Evolutionary conservation across 2,329 filamentous ascomycete genomes (phyloP).

Genomic region (Bipolaris oryzae): DNA sequence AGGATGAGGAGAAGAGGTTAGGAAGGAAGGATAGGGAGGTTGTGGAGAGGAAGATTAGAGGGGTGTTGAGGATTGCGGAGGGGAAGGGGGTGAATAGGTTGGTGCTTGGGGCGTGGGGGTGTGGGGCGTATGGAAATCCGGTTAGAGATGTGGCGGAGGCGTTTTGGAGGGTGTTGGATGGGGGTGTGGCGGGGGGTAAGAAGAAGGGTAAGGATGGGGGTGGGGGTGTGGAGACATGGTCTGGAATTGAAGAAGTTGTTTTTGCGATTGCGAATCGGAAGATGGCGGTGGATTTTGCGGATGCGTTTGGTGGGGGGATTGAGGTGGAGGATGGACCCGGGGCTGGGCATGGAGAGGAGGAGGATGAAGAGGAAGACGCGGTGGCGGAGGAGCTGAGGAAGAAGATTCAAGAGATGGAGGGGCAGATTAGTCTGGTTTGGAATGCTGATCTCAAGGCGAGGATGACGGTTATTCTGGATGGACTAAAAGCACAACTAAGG

Average conservation of each 20-base stretch:
- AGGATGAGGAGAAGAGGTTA: constrained; percentile 48
- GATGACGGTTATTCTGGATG: constrained; percentile 38
- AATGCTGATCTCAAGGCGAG: constrained; percentile 44
- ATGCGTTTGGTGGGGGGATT: constrained; percentile 54
- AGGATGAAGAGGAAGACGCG: constrained; percentile 29
- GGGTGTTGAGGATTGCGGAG: constrained; percentile 60
- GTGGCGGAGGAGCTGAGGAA: constrained; percentile 36
- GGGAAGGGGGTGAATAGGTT: constrained; percentile 55
- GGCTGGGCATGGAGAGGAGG: constrained; percentile 41
- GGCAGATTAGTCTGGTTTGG: constrained; percentile 42
- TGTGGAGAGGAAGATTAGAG: constrained; percentile 62
- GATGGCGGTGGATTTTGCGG: constrained; percentile 60
- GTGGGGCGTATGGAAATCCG: constrained; percentile 68
- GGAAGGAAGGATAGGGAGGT: constrained; percentile 57
- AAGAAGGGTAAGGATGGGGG: constrained; percentile 27
- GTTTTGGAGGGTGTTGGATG: constrained; percentile 54
- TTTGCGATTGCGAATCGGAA: constrained; percentile 63
- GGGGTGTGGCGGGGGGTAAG: neutral
- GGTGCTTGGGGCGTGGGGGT: constrained; percentile 69
- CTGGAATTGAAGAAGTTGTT: constrained; percentile 58
- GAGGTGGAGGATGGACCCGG: constrained; percentile 49
- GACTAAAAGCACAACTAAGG: constrained; percentile 37
- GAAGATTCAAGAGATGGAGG: constrained; percentile 47
- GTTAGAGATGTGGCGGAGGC: constrained; percentile 62
- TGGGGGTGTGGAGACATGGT: constrained; percentile 47